Evolutionary conservation across 176 grass and related monocot genomes (phyloP).

Genomic region (barley (Hordeum vulgare)): DNA sequence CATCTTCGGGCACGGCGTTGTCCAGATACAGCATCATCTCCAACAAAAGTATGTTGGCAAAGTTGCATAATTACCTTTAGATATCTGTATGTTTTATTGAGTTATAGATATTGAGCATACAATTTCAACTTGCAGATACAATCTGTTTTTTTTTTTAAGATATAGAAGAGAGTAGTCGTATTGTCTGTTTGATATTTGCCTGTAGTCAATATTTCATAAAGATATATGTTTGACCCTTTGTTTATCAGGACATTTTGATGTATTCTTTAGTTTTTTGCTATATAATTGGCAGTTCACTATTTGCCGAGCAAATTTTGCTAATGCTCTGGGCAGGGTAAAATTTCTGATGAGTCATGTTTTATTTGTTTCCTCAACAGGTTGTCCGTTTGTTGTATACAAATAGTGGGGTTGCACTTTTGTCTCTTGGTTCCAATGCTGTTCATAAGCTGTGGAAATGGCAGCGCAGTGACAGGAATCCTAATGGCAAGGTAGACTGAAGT

Average conservation of each 20-base stretch:
- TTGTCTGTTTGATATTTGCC: neutral
- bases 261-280: neutral
- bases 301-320: neutral
- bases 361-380: conserved; percentile 54
- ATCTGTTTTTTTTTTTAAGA: neutral
- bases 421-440: conserved; percentile 85
- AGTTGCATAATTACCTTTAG: neutral
- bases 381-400: conserved; percentile 91
- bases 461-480: conserved; percentile 83
- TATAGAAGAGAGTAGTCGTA: neutral
- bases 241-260: neutral
- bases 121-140: neutral
- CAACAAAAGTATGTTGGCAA: conserved; percentile 65
- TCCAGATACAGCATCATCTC: conserved; percentile 47
- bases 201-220: neutral
- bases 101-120: neutral
- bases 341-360: neutral
- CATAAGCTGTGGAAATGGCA: conserved; percentile 99
- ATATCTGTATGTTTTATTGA: conserved; percentile 1
- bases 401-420: conserved; percentile 73
- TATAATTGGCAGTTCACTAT: neutral
- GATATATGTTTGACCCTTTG: neutral
- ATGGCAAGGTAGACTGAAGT: conserved; percentile 61
- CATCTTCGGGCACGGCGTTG: conserved; percentile 76
- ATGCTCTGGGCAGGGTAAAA: neutral